A percentile compares a stretch with the other conserved stretches of the same genome.
Evolutionary conservation across 2,329 filamentous ascomycete genomes (phyloP).

Genomic region (Coniochaeta sp.): DNA sequence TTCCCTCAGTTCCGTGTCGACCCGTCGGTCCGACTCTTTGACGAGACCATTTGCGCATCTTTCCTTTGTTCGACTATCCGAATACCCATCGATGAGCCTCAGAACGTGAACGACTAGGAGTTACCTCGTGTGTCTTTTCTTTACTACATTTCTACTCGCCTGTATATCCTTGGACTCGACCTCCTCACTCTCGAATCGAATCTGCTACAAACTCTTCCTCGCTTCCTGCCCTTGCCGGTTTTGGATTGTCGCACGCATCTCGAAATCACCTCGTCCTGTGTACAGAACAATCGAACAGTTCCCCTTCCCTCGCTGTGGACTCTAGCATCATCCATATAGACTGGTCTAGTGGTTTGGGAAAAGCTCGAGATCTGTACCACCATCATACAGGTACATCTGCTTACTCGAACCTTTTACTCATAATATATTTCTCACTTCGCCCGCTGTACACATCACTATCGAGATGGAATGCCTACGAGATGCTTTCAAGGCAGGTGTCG

Average conservation of each 20-base stretch:
- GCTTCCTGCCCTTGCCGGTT: not conserved
- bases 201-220: not conserved
- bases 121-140: conserved; percentile 19
- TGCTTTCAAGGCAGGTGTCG: conserved; percentile 68
- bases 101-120: conserved; percentile 35
- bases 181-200: conserved; percentile 6
- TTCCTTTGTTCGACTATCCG: conserved; percentile 27
- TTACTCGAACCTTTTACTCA: conserved; percentile 9
- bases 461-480: conserved; percentile 80
- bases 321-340: conserved; percentile 1
- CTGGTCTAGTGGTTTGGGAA: not conserved
- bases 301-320: conserved; percentile 6
- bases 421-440: conserved; percentile 16
- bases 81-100: conserved; percentile 37
- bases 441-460: conserved; percentile 5
- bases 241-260: not conserved
- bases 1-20: conserved; percentile 15
- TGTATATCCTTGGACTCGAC: conserved; percentile 17
- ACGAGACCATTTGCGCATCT: conserved; percentile 17
- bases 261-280: conserved; percentile 2
- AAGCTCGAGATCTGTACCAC: not conserved
- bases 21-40: conserved; percentile 13
- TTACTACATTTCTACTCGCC: conserved; percentile 10
- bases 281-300: conserved; percentile 4
- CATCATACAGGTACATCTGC: not conserved